Conservation (phyloP, 2,329 filamentous ascomycete species). For the Beauveria medogensis region DNA sequence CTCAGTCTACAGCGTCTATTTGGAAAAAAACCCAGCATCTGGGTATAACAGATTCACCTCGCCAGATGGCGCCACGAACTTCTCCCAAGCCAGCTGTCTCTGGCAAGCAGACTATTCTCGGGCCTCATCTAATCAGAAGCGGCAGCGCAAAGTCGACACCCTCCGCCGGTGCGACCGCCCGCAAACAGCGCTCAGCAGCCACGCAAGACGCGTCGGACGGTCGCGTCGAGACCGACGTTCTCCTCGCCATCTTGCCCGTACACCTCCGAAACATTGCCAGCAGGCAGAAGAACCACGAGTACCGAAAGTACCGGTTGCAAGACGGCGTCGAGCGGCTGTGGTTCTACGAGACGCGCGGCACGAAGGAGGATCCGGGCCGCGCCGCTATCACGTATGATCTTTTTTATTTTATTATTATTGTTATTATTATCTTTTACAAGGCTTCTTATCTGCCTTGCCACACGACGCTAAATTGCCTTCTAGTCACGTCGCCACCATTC, state of each 20-base stretch:
- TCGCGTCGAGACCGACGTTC: constrained; percentile 14
- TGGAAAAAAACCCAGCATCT: no score
- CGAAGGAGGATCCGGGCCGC: neutral
- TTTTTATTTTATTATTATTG: neutral
- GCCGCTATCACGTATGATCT: neutral
- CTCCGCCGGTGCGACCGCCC: no score
- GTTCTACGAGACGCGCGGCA: constrained; percentile 19
- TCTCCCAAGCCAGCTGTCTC: no score
- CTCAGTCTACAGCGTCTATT: no score
- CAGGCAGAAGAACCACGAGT: constrained; percentile 20
- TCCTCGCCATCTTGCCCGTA: constrained; percentile 17
- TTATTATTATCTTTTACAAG: no score
- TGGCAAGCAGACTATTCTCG: neutral
- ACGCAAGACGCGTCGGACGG: neutral
- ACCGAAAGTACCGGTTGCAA: constrained; percentile 19
- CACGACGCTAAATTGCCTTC: neutral
- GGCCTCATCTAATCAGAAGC: neutral
- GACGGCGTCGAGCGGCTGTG: constrained; percentile 18
- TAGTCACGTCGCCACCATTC: constrained; percentile 9
- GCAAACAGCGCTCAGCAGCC: neutral
- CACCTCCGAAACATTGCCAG: constrained; percentile 17
- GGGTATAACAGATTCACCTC: neutral
- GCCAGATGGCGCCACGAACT: neutral
- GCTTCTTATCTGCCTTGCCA: neutral
- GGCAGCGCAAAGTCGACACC: neutral